These are phyloP conservation scores for Populus trichocarpa DNA, from an alignment of 441 rosid genomes.

Conservation along the genomic window DNA sequence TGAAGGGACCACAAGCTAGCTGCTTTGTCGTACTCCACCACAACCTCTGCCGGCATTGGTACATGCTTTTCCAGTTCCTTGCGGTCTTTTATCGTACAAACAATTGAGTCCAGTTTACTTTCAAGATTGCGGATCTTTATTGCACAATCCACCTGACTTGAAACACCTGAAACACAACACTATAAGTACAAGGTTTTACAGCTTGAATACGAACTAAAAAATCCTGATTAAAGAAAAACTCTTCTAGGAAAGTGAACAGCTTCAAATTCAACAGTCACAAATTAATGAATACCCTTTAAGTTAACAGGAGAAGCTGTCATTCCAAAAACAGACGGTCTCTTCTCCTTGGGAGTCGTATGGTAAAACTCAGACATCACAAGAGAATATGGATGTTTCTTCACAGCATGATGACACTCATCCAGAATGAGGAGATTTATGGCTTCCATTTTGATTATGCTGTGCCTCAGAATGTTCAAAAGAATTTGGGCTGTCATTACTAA, in stretches of 20 bases:
- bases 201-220: constrained; percentile 6
- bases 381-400: constrained; percentile 99
- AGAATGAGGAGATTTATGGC: constrained; percentile 82
- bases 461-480: constrained; percentile 91
- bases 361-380: constrained; percentile 99
- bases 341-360: constrained; percentile 88
- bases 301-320: constrained; percentile 99
- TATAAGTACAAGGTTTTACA: constrained; percentile 1
- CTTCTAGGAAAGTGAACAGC: constrained; percentile 7
- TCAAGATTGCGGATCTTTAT: constrained; percentile 96
- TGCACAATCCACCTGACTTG: constrained; percentile 97
- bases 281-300: constrained; percentile 67
- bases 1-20: constrained; percentile 96
- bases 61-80: constrained; percentile 97
- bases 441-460: constrained; percentile 96
- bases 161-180: constrained; percentile 62
- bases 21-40: constrained; percentile 94
- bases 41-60: constrained; percentile 94
- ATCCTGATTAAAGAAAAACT: background rate
- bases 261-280: background rate
- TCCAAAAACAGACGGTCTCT: constrained; percentile 94
- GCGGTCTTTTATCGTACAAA: constrained; percentile 95
- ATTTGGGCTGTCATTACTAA: constrained; percentile 99
- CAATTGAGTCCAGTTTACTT: constrained; percentile 89
- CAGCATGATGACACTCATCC: constrained; percentile 99